Evolutionary conservation across 257 asterid genomes (phyloP), one percentile per base, ranked within the genome.

Genomic region (Buddleja alternifolia): DNA sequence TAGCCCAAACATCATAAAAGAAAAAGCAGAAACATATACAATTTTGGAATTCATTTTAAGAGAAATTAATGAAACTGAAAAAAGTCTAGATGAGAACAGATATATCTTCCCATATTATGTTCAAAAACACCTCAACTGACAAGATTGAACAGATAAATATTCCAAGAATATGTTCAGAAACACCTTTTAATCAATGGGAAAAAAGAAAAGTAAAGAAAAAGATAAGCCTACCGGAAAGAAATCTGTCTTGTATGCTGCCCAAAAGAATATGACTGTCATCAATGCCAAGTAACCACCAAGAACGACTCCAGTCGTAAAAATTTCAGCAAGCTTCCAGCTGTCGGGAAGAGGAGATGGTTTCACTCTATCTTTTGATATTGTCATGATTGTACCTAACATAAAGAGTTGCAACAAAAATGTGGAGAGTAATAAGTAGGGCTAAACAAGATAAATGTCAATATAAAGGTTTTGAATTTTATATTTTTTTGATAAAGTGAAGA

Each of bases 191-290:
- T 29, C 34, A 29, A 29, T 5, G 3, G 5, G 34, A 5, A 29
- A 1, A 29, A 29, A 29, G 34, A 29, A 29, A 29, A 29, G 34
- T 29, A 29, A 29, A 29, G 34, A 29, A 29, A 29, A 67, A 69
- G 66, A 73, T 64, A 19, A 47, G 59, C 89, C 1, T 77, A 90
- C 99, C 66, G 96, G 97, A 69, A 93, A 93, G 81, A 90, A 93
- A 69, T 90, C 62, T 0, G 99, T 93, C 65, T 93, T 85, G 47
- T 93, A 90, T 15, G 96, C 95, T 32, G 89, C 94, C 99, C 96
- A 93, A 75, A 93, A 93, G 87, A 93, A 93, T 68, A 93, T 88
- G 72, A 90, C 99, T 0, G 99, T 93, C 99, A 93, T 93, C 95
- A 93, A 66, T 37, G 99, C 99, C 80, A 93, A 77, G 81, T 93